phyloP scores from a whole-genome alignment of 2,329 filamentous ascomycete species.

The Cucurbitaria berberidis region DNA sequence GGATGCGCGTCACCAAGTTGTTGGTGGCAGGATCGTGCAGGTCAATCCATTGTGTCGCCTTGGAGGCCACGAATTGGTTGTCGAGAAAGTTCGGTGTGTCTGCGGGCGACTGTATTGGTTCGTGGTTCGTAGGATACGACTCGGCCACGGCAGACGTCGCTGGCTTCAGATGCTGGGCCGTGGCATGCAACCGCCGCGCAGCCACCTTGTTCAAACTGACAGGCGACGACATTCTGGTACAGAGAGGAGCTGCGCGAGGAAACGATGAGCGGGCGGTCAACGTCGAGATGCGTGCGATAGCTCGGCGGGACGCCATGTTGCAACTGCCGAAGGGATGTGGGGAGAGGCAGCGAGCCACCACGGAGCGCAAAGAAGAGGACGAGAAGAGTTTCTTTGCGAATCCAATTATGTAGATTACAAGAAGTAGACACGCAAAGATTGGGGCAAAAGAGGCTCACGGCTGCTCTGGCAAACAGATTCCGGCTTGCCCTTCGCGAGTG shows the following conservation, averaged over 20 bases:
- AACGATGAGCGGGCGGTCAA: slow-evolving; percentile 48
- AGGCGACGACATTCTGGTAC: slow-evolving; percentile 49
- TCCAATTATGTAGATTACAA: background rate
- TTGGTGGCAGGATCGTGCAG: slow-evolving; percentile 84
- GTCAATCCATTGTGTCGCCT: slow-evolving; percentile 75
- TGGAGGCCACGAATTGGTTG: slow-evolving; percentile 75
- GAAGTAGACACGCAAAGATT: slow-evolving; percentile 5
- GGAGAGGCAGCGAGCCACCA: slow-evolving; percentile 13
- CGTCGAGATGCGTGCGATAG: slow-evolving; percentile 51
- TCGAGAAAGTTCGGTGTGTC: slow-evolving; percentile 83
- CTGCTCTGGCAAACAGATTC: slow-evolving; percentile 22
- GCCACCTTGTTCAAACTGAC: slow-evolving; percentile 49
- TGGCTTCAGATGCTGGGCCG: slow-evolving; percentile 58
- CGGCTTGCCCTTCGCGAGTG: slow-evolving; percentile 15
- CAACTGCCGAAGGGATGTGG: slow-evolving; percentile 22
- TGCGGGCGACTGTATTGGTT: slow-evolving; percentile 68
- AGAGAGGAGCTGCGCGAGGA: slow-evolving; percentile 44
- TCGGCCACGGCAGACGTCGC: slow-evolving; percentile 59
- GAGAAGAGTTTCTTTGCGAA: background rate
- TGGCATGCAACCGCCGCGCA: slow-evolving; percentile 60
- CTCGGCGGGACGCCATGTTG: slow-evolving; percentile 55
- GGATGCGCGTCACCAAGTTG: slow-evolving; percentile 82
- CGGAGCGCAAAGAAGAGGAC: slow-evolving; percentile 2
- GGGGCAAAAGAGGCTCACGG: slow-evolving; percentile 13
- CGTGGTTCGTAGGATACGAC: slow-evolving; percentile 73